Base-by-base conservation (phyloP, 257 asterid species). In the Primulina tabacum region DNA sequence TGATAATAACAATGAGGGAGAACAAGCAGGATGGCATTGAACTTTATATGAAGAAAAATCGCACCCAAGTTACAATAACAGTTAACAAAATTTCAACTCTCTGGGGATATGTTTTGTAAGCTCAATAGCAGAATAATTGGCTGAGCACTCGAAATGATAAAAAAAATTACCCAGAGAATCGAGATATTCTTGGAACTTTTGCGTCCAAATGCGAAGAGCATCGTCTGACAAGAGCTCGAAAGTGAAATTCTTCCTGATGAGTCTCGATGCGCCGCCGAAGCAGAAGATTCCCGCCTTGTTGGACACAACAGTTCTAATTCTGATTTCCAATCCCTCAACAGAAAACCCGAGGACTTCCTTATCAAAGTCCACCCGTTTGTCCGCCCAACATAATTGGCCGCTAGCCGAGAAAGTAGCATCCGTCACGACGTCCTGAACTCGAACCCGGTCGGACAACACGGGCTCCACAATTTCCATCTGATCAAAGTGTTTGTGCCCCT, bases 301-400 rank as follows among this genome's bases (percentile, higher is more conserved):
- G 38, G 82, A 85, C 53, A 84, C 77, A 6, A 85, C 75, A 53
- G 92, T 80, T 71, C 85, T 84, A 73, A 94, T 75, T 52, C 75
- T 78, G 71, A 94, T 75, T 69, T 58, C 80, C 52, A 66, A 67
- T 62, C 89, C 93, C 28, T 85, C 89, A 30, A 81, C 82, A 14
- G 88, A 71, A 80, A 91, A 88, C 6, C 97, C 95, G 69, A 94
- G 83, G 58, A 91, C 95, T 66, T 94, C 84, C 71, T 84, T 83
- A 64, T 82, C 95, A 50, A 94, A 62, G 38, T 75, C 81, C 71
- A 91, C 67, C 17, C 82, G 81, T 24, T 78, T 81, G 50, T 64
- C 88, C 1, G 73, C 74, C 89, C 91, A 89, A 38, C 75, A 76
- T 74, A 94, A 81, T 60, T 75, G 81, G 2, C 99, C 97, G 37